Percentiles rank a stretch among this genome's conserved stretches.
phyloP scores from a whole-genome alignment of 345 rosid species.

The Hypericum perforatum region DNA sequence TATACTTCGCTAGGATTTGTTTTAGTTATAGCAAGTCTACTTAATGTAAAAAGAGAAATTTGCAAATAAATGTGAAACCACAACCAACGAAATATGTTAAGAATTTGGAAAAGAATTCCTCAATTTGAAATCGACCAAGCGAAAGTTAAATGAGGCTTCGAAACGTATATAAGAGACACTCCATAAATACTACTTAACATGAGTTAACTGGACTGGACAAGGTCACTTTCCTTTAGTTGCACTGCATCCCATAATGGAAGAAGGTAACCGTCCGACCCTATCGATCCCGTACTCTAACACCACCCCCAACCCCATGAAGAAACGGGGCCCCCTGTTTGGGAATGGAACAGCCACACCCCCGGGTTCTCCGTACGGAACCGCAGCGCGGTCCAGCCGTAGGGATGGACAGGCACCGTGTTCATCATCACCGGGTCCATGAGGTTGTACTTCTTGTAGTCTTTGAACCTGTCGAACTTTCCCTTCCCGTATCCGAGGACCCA shows the following conservation, averaged over 20 bases:
- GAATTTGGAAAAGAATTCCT: too few species aligned
- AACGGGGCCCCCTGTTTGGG: conserved; percentile 89
- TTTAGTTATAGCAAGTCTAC: too few species aligned
- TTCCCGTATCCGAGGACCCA: conserved; percentile 80
- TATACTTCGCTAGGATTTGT: too few species aligned
- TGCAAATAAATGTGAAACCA: too few species aligned
- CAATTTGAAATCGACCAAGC: too few species aligned
- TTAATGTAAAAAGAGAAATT: too few species aligned
- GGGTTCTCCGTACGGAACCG: conserved; percentile 73
- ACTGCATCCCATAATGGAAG: conserved; percentile 1
- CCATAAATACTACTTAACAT: too few species aligned
- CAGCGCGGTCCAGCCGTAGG: conserved; percentile 83
- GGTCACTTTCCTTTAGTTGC: background rate
- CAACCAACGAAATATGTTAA: too few species aligned
- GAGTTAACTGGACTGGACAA: too few species aligned
- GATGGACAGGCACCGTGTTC: conserved; percentile 56
- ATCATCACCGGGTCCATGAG: conserved; percentile 55
- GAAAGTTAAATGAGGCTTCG: too few species aligned
- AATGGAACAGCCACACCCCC: conserved; percentile 88
- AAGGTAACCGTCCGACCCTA: conserved; percentile 35
- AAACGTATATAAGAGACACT: too few species aligned
- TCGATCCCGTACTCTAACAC: conserved; percentile 53
- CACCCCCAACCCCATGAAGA: conserved; percentile 94
- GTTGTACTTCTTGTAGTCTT: conserved; percentile 34
- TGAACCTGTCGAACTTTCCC: conserved; percentile 33